These are phyloP conservation scores for Diaporthe humulicola DNA, from an alignment of 2,329 filamentous ascomycete genomes.

Conservation along the genomic window DNA sequence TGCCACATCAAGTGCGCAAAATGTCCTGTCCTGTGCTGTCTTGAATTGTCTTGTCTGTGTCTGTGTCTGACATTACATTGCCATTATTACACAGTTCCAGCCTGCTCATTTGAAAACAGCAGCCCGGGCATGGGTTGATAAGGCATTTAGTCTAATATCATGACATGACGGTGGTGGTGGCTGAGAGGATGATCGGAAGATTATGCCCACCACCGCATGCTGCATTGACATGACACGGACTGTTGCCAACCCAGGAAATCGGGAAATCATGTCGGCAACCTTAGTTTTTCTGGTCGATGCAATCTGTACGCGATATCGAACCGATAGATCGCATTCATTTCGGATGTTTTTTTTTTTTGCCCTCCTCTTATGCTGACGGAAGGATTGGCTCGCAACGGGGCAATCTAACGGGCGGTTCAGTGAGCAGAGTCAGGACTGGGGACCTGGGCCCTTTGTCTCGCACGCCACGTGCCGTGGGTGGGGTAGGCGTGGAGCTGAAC, in stretches of 20 bases:
- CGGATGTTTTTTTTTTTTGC: background rate
- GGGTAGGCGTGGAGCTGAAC: slow-evolving; percentile 26
- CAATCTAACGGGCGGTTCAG: background rate
- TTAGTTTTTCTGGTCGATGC: slow-evolving; percentile 11
- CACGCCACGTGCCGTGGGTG: slow-evolving; percentile 23
- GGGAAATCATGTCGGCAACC: slow-evolving; percentile 25
- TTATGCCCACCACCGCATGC: slow-evolving; percentile 11
- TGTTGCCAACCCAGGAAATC: slow-evolving; percentile 11
- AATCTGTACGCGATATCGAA: slow-evolving; percentile 21
- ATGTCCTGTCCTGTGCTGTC: background rate
- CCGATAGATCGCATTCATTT: slow-evolving; percentile 24
- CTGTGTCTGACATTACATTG: background rate
- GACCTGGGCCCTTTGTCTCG: slow-evolving; percentile 7
- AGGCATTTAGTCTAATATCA: background rate
- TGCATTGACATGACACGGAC: slow-evolving; percentile 33
- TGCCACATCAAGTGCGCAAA: background rate
- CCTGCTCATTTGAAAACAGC: background rate
- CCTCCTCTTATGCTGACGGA: background rate
- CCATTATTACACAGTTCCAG: background rate
- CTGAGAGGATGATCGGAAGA: background rate
- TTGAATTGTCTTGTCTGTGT: background rate
- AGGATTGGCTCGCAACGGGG: background rate
- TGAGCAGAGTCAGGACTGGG: background rate
- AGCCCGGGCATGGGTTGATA: background rate
- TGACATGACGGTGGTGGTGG: slow-evolving; percentile 16